A percentile compares a stretch with the other conserved stretches of the same genome.
phyloP scores from a whole-genome alignment of 495 filamentous ascomycete genomes.

The Eremomyces bilateralis region DNA sequence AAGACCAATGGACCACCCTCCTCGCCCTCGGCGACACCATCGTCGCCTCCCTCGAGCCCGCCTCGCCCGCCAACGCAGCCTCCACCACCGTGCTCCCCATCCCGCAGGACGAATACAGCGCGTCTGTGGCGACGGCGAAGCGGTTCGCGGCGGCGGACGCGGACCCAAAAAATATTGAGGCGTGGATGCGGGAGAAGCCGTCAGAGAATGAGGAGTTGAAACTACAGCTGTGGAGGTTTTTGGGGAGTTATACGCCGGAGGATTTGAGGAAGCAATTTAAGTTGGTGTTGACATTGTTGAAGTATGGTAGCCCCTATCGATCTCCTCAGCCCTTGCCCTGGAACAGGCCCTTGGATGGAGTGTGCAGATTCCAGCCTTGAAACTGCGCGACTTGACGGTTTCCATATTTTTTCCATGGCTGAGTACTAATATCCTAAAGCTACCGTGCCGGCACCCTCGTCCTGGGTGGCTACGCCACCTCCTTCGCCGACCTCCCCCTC shows the following conservation, averaged over 20 bases:
- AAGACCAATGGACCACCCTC: slow-evolving; percentile 17
- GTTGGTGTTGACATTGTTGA: neutral
- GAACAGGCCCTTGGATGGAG: too few relatives aligned
- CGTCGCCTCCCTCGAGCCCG: slow-evolving; percentile 13
- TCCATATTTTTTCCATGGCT: too few relatives aligned
- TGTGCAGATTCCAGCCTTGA: neutral
- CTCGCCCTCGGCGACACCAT: slow-evolving; percentile 17
- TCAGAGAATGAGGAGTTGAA: neutral
- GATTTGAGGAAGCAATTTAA: slow-evolving; percentile 1
- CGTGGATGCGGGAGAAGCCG: neutral
- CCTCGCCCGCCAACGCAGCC: slow-evolving; percentile 6
- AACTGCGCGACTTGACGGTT: neutral
- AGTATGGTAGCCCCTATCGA: neutral
- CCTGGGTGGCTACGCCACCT: slow-evolving; percentile 16
- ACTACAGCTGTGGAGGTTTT: neutral
- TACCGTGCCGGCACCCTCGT: slow-evolving; percentile 15
- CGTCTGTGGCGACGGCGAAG: slow-evolving; percentile 6
- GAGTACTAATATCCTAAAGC: slow-evolving; percentile 3
- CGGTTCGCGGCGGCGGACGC: neutral
- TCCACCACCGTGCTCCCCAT: slow-evolving; percentile 8
- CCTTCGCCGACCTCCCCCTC: slow-evolving; percentile 13
- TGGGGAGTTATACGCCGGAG: neutral
- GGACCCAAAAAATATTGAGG: neutral
- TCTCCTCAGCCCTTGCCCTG: too few relatives aligned
- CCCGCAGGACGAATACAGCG: slow-evolving; percentile 11